Evolutionary conservation across 371 early-diverging fungal species (phyloP).

Genomic region (Lichtheimia hyalospora): DNA sequence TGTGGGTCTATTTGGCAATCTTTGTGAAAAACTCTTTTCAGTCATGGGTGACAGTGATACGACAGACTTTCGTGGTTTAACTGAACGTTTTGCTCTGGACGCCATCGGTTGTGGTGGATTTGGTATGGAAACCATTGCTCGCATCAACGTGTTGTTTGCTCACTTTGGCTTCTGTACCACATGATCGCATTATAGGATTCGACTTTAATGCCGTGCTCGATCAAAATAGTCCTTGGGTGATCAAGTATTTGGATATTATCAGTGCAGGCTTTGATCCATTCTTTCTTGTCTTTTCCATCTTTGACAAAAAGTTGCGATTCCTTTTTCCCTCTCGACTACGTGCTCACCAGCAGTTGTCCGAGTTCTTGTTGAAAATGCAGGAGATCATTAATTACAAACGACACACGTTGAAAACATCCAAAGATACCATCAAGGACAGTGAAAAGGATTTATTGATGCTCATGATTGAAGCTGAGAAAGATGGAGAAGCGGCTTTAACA

Average conservation of each 20-base stretch:
- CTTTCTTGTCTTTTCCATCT: background rate
- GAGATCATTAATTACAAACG: conserved; percentile 5
- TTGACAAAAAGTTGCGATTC: background rate
- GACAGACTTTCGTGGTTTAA: conserved; percentile 18
- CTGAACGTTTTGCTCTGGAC: conserved; percentile 25
- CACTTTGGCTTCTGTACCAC: background rate
- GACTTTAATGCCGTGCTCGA: conserved; percentile 13
- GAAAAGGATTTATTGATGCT: conserved; percentile 47
- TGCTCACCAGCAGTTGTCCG: background rate
- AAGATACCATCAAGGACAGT: conserved; percentile 16
- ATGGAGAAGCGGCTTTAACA: conserved; percentile 10
- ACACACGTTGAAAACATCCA: conserved; percentile 6
- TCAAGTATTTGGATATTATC: conserved; percentile 4
- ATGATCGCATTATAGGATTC: background rate
- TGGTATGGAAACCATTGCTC: conserved; percentile 6
- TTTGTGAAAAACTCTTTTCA: conserved; percentile 21
- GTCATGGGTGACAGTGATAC: conserved; percentile 10
- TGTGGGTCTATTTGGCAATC: conserved; percentile 21
- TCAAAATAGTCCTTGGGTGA: conserved; percentile 5
- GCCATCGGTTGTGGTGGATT: conserved; percentile 33
- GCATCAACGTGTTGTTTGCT: background rate
- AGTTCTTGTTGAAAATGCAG: conserved; percentile 2
- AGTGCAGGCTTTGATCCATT: background rate
- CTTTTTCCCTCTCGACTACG: conserved; percentile 3
- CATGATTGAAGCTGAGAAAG: conserved; percentile 36